These are phyloP conservation scores for Termitomyces eurrhizus DNA, from an alignment of 768 basidiomycete species.

Conservation along the genomic window DNA sequence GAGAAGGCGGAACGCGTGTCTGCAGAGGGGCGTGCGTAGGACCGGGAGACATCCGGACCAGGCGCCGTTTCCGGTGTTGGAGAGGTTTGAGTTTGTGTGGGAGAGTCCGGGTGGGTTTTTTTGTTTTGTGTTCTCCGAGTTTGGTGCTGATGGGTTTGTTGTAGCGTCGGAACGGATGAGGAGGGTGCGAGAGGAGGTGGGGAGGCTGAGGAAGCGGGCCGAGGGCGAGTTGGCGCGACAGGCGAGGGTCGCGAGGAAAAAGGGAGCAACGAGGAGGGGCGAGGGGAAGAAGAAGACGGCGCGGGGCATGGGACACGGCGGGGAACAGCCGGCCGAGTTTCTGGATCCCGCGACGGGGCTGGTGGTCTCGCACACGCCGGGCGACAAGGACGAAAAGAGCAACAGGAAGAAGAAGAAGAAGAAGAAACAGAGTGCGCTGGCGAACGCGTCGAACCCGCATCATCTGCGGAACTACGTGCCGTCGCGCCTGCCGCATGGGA, in stretches of 20 bases:
- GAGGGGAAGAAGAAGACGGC: background rate
- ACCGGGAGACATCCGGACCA: constrained; percentile 38
- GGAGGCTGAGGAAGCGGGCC: constrained; percentile 60
- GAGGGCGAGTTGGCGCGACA: constrained; percentile 73
- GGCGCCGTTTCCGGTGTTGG: constrained; percentile 40
- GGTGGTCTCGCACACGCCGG: background rate
- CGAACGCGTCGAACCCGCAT: constrained; percentile 94
- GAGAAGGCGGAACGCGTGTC: constrained; percentile 47
- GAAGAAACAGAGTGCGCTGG: constrained; percentile 90
- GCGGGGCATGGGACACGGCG: constrained; percentile 4
- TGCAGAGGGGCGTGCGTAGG: constrained; percentile 41
- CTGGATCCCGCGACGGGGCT: constrained; percentile 25
- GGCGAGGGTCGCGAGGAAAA: constrained; percentile 27
- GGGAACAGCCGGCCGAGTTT: constrained; percentile 33
- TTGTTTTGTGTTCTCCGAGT: constrained; percentile 11
- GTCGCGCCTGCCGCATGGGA: constrained; percentile 61
- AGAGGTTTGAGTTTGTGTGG: constrained; percentile 59
- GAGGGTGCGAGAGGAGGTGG: constrained; percentile 66
- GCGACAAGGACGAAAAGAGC: background rate
- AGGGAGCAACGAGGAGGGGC: constrained; percentile 12
- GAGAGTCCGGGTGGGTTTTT: constrained; percentile 68
- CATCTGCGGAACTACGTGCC: constrained; percentile 93
- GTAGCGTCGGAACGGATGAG: constrained; percentile 72
- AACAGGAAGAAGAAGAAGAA: constrained; percentile 51
- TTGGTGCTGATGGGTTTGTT: background rate